A percentile compares a stretch with the other conserved stretches of the same genome.
phyloP scores from a whole-genome alignment of 2,329 filamentous ascomycete genomes.

The Cladosporium phlei region DNA sequence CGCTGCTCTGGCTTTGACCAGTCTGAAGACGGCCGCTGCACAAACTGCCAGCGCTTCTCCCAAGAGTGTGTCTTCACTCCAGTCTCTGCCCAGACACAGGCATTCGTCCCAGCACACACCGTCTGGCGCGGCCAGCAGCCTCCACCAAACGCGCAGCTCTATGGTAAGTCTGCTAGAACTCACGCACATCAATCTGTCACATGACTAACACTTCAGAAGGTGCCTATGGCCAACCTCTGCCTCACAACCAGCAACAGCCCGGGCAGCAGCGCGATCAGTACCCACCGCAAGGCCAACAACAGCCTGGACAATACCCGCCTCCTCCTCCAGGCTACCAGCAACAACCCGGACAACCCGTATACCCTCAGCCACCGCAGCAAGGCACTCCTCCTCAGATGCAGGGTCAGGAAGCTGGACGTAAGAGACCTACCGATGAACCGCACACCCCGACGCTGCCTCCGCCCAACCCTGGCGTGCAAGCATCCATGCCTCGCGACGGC shows the following conservation, averaged over 20 bases:
- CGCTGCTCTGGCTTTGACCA: slow-evolving; percentile 71
- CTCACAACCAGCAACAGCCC: slow-evolving; percentile 29
- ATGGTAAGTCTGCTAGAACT: slow-evolving; percentile 24
- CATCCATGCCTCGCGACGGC: slow-evolving; percentile 10
- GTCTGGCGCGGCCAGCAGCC: slow-evolving; percentile 50
- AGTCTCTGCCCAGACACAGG: slow-evolving; percentile 68
- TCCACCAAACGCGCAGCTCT: slow-evolving; percentile 42
- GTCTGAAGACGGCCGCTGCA: slow-evolving; percentile 66
- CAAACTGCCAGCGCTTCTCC: slow-evolving; percentile 68
- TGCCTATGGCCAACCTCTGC: slow-evolving; percentile 48
- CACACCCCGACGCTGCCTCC: slow-evolving; percentile 48
- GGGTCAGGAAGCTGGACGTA: slow-evolving; percentile 34
- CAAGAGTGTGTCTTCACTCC: slow-evolving; percentile 75
- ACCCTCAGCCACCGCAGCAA: slow-evolving; percentile 33
- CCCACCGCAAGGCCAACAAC: slow-evolving; percentile 30
- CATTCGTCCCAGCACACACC: slow-evolving; percentile 68
- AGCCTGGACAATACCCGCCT: slow-evolving; percentile 33
- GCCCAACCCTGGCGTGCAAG: slow-evolving; percentile 35
- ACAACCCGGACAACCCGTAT: slow-evolving; percentile 42
- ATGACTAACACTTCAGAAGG: slow-evolving; percentile 21
- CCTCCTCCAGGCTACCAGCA: slow-evolving; percentile 41
- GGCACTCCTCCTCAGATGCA: slow-evolving; percentile 15
- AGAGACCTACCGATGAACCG: slow-evolving; percentile 46
- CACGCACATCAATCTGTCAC: neutral
- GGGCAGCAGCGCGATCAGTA: slow-evolving; percentile 22